phyloP scores from a whole-genome alignment of 257 asterid genomes.

The Nicotiana knightiana region DNA sequence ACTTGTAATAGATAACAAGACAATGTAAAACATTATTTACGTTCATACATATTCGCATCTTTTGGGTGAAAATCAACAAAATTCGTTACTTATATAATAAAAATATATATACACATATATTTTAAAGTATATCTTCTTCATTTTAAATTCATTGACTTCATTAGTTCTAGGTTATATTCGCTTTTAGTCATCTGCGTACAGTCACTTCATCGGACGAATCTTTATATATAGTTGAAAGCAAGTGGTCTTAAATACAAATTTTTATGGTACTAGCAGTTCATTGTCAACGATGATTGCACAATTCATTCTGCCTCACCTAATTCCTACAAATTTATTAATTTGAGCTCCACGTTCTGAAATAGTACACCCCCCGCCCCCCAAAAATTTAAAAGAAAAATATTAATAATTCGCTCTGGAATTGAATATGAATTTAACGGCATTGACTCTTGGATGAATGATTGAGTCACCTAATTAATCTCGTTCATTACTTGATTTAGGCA shows the following conservation, averaged over 20 bases:
- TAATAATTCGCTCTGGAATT: too few species aligned
- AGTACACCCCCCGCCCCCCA: background rate
- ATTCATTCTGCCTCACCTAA: background rate
- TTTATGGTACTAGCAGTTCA: background rate
- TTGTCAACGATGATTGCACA: conserved; percentile 4
- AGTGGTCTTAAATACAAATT: background rate
- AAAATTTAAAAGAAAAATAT: background rate
- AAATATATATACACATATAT: background rate
- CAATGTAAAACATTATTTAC: background rate
- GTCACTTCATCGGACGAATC: background rate
- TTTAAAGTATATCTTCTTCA: background rate
- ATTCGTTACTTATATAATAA: background rate
- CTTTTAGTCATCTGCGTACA: background rate
- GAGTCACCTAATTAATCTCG: background rate
- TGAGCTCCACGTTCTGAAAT: background rate
- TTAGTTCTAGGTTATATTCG: background rate
- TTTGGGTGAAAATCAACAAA: background rate
- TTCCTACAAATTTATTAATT: background rate
- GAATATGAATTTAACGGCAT: background rate
- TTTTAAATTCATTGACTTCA: background rate
- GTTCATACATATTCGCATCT: background rate
- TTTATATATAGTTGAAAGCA: background rate
- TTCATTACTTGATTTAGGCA: background rate
- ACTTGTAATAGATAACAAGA: background rate
- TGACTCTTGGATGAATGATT: background rate